A percentile compares a stretch with the other conserved stretches of the same genome.
Conservation (phyloP, 1,139 yeast genomes). For the Blastobotrys ciferrii region DNA sequence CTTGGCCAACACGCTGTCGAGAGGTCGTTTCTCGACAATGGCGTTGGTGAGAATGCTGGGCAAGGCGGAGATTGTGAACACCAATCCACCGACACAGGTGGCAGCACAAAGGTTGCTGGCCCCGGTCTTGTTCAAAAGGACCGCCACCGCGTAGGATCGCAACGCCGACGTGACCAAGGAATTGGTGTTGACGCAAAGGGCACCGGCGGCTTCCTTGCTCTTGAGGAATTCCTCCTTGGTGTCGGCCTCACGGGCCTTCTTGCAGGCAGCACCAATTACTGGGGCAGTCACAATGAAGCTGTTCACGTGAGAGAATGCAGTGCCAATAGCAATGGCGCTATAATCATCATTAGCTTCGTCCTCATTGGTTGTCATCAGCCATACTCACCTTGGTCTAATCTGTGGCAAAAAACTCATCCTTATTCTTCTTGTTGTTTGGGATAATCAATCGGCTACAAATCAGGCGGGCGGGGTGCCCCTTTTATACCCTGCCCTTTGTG, state of each 20-base stretch:
- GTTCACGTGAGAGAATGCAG: slow-evolving; percentile 41
- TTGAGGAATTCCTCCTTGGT: slow-evolving; percentile 39
- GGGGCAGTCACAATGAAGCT: slow-evolving; percentile 40
- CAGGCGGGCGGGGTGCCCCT: slow-evolving; percentile 1
- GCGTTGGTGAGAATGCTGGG: slow-evolving; percentile 39
- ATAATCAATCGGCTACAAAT: neutral
- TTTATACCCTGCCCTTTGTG: neutral
- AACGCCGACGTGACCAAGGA: slow-evolving; percentile 37
- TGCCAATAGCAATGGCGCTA: slow-evolving; percentile 43
- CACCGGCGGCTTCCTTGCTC: slow-evolving; percentile 41
- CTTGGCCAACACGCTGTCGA: slow-evolving; percentile 38
- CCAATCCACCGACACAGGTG: slow-evolving; percentile 40
- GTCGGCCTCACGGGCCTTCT: slow-evolving; percentile 37
- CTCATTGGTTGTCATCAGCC: neutral
- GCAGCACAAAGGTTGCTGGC: slow-evolving; percentile 42
- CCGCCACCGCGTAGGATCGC: slow-evolving; percentile 45
- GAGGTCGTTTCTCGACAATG: slow-evolving; percentile 38
- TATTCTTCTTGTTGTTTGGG: neutral
- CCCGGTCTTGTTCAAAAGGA: slow-evolving; percentile 41
- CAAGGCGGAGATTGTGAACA: slow-evolving; percentile 40
- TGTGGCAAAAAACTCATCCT: slow-evolving; percentile 8
- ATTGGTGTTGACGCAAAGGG: slow-evolving; percentile 37
- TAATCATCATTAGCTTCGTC: neutral
- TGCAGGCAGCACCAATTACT: slow-evolving; percentile 41
- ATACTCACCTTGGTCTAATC: slow-evolving; percentile 13